A percentile compares a stretch with the other conserved stretches of the same genome.
phyloP scores from a whole-genome alignment of 345 rosid genomes.

The Cochlearia excelsa region DNA sequence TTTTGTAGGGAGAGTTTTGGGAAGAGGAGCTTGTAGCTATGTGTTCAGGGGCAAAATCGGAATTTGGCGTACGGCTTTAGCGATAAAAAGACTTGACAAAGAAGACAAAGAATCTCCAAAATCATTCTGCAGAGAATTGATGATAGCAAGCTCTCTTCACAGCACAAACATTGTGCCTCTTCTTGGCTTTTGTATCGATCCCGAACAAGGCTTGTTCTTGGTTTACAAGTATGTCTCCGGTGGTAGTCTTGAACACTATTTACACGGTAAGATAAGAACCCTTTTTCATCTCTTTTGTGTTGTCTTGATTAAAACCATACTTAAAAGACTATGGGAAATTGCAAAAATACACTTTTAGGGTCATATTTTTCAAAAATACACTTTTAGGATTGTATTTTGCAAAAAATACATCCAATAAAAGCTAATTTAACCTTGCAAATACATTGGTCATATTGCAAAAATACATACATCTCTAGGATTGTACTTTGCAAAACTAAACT shows the following conservation, averaged over 20 bases:
- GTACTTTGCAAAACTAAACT: too few species aligned
- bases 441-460: too few species aligned
- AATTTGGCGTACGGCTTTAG: slow-evolving; percentile 65
- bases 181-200: slow-evolving; percentile 90
- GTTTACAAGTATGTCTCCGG: slow-evolving; percentile 94
- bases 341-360: too few species aligned
- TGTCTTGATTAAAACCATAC: neutral
- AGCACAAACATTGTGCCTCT: slow-evolving; percentile 78
- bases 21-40: slow-evolving; percentile 97
- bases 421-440: too few species aligned
- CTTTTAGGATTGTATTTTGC: too few species aligned
- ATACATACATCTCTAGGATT: too few species aligned
- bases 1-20: slow-evolving; percentile 75
- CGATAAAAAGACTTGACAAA: slow-evolving; percentile 80
- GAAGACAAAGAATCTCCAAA: slow-evolving; percentile 91
- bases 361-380: too few species aligned
- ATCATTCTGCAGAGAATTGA: slow-evolving; percentile 91
- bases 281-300: neutral
- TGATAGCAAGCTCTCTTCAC: slow-evolving; percentile 95
- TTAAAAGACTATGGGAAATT: neutral
- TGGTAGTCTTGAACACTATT: slow-evolving; percentile 84
- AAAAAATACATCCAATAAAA: too few species aligned
- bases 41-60: slow-evolving; percentile 94
- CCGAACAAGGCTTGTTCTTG: slow-evolving; percentile 86
- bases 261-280: slow-evolving; percentile 63